These are phyloP conservation scores for Hypericum perforatum DNA, from an alignment of 345 rosid species.

Conservation along the genomic window DNA sequence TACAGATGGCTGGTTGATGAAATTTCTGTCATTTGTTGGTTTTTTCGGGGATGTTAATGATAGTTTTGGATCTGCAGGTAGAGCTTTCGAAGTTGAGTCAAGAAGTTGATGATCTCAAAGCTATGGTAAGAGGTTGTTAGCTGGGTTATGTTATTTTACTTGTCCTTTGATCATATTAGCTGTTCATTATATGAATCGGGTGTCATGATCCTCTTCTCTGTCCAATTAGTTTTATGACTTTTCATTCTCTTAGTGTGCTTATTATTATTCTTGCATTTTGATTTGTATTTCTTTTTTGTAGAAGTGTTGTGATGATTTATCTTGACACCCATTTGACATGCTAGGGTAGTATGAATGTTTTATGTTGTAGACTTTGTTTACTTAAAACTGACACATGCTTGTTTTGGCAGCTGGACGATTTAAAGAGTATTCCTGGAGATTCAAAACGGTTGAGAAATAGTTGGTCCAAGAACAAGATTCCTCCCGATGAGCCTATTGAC, in stretches of 20 bases:
- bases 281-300: no score
- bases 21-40: background rate
- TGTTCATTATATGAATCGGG: no score
- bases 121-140: conserved; percentile 22
- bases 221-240: no score
- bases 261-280: no score
- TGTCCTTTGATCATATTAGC: background rate
- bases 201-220: no score
- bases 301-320: no score
- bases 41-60: background rate
- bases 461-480: conserved; percentile 12
- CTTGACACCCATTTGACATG: no score
- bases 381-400: conserved; percentile 4
- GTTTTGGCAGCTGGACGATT: conserved; percentile 44
- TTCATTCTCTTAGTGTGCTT: no score
- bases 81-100: conserved; percentile 33
- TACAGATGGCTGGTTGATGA: no score
- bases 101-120: conserved; percentile 26
- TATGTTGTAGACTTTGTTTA: background rate
- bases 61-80: conserved; percentile 22
- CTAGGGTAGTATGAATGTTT: background rate
- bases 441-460: conserved; percentile 14
- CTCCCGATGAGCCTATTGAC: conserved; percentile 52
- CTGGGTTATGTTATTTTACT: background rate
- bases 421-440: conserved; percentile 24